A percentile compares a stretch with the other conserved stretches of the same genome.
These are phyloP conservation scores for Whalleya microplaca DNA, from an alignment of 2,329 filamentous ascomycete genomes.

Conservation along the genomic window DNA sequence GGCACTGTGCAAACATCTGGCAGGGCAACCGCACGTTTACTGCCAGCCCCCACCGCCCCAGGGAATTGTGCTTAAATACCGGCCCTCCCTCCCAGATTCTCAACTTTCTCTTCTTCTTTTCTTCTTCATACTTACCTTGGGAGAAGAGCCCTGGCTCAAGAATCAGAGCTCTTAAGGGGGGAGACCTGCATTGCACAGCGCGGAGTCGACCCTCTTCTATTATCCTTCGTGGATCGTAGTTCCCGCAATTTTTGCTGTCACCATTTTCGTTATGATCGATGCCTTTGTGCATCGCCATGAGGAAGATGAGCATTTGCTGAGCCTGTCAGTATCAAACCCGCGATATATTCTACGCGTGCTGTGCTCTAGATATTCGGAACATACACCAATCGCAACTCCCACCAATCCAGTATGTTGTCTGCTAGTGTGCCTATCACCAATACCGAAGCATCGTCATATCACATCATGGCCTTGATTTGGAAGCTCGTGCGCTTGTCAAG, in stretches of 20 bases:
- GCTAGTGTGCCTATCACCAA: too few relatives aligned
- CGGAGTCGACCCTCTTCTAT: conserved; percentile 46
- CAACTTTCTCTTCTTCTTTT: neutral
- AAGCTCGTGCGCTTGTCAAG: too few relatives aligned
- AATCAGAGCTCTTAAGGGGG: conserved; percentile 26
- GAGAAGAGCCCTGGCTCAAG: conserved; percentile 26
- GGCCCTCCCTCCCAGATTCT: neutral
- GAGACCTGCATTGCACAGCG: conserved; percentile 61
- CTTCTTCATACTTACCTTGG: neutral
- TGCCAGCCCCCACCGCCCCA: neutral
- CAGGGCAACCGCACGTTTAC: neutral
- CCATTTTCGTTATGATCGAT: neutral
- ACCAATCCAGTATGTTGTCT: too few relatives aligned
- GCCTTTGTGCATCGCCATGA: neutral
- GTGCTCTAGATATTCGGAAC: too few relatives aligned
- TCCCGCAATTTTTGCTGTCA: conserved; percentile 40
- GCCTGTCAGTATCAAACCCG: too few relatives aligned
- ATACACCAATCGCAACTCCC: too few relatives aligned
- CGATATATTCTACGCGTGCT: too few relatives aligned
- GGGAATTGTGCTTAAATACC: neutral
- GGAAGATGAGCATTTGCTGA: neutral
- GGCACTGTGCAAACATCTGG: too few relatives aligned
- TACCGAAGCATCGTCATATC: too few relatives aligned
- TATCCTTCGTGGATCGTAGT: conserved; percentile 35
- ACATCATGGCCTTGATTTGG: too few relatives aligned